Base-by-base conservation (phyloP, 179 eudicot genomes). In the Spergularia azorica region DNA sequence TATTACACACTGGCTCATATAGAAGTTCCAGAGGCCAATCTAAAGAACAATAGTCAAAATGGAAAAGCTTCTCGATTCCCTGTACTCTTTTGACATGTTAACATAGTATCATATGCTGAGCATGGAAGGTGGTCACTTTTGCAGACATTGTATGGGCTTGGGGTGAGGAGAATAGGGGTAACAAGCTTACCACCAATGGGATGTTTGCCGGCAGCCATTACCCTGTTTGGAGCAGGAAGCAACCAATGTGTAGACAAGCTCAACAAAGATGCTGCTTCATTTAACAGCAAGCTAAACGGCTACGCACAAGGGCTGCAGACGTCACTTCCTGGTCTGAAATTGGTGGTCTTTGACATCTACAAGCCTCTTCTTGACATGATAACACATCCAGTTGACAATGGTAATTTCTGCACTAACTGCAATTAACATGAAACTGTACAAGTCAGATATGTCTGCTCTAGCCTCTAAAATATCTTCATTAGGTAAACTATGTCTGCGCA, bases 121-220 rank as follows among this genome's bases (percentile, higher is more conserved):
- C 13, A 41, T 17, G 61, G 32, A 50, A 59, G 21, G 17, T 26
- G 32, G 15, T 6, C 63, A 26, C 32, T 26, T 26, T 26, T 70
- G 72, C 86, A 95, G 97, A 84, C 89, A 55, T 69, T 93, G 76
- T 87, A 93, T 41, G 85, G 81, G 52, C 60, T 85, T 73, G 97
- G 97, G 73, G 97, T 89, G 71, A 90, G 95, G 79, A 95, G 72
- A 81, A 90, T 95, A 0, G 95, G 95, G 67, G 96, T 89, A 12
- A 83, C 95, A 58, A 88, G 86, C 61, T 81, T 93, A 82, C 96
- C 96, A 63, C 96, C 98, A 15, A 69, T 95, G 57, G 98, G 98
- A 72, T 93, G 97, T 77, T 63, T 89, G 62, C 97, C 96, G 0
- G 93, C 97, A 66, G 86, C 93, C 67, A 89, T 95, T 48, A 95